Evolutionary conservation across 2,329 filamentous ascomycete genomes (phyloP), one percentile per base, ranked within the genome.

Genomic region (Apiospora hydei): DNA sequence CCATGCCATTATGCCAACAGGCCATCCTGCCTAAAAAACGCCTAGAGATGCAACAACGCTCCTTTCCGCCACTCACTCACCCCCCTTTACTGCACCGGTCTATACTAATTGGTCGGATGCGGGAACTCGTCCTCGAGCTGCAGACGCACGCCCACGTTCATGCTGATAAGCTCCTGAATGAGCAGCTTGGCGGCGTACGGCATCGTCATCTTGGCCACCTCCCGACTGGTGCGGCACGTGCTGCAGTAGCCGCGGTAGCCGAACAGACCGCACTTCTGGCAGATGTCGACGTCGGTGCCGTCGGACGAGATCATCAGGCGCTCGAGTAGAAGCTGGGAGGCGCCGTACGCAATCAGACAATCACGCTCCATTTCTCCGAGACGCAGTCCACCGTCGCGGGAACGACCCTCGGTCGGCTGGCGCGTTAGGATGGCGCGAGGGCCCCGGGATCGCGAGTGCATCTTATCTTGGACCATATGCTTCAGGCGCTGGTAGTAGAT

Each of bases 381-480:
- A 81, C 96, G 92, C 61, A 99, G 87, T 82, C 96, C 96, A 83
- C 96, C 96, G 76, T 97, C 94, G 72, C 96, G 88, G 11, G 95
- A 97, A 77, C 96, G 91, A 87, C 96, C 96, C 85, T 99, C 96
- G 0, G 96, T 99, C 0, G 96, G 96, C 82, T 99, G 96, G 13
- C 96, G 91, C 0, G 96, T 99, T 38, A 99, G 88, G 75, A 98
- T 96, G 38, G 96, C 96, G 16, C 94, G 89, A 0, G 96, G 97
- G 0, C 97, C 97, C 18, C 94, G 92, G 2, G 96, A 92, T 74
- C 96, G 94, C 44, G 94, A 96, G 84, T 99, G 96, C 96, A 99
- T 98, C 85, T 99, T 99, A 82, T 99, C 96, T 82, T 98, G 95
- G 4, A 99, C 96, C 96, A 99, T 99, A 88, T 99, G 96, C 89